phyloP scores from a whole-genome alignment of 768 basidiomycete species.

The Suillus alpinus region DNA sequence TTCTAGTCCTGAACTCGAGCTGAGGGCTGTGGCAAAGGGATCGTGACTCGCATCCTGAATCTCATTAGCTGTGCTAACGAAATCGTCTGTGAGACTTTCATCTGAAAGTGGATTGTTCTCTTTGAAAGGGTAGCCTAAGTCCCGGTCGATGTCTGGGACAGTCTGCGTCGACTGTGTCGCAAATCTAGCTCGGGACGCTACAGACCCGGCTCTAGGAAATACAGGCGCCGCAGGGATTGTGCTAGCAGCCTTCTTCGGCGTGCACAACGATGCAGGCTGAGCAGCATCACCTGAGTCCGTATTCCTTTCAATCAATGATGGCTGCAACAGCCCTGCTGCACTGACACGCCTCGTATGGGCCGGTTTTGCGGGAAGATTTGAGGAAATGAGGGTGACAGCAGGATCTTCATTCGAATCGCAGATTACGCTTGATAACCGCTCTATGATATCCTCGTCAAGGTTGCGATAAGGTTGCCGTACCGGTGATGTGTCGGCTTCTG shows the following conservation, averaged over 20 bases:
- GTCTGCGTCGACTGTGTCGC: constrained; percentile 9
- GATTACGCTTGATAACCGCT: constrained; percentile 20
- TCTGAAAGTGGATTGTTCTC: constrained; percentile 5
- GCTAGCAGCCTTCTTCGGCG: constrained; percentile 9
- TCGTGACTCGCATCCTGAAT: not conserved
- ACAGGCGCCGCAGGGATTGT: constrained; percentile 18
- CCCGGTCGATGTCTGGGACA: constrained; percentile 5
- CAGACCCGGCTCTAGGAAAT: constrained; percentile 17
- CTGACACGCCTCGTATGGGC: constrained; percentile 10
- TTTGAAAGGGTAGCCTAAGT: not conserved
- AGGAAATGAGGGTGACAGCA: not conserved
- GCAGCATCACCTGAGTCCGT: not conserved
- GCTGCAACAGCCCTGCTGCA: constrained; percentile 21
- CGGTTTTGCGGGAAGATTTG: constrained; percentile 5
- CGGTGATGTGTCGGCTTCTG: constrained; percentile 11
- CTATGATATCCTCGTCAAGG: constrained; percentile 20
- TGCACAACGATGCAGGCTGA: not conserved
- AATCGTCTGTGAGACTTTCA: not conserved
- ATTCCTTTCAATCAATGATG: constrained; percentile 10
- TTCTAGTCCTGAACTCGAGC: not conserved
- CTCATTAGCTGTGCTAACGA: not conserved
- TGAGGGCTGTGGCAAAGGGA: not conserved
- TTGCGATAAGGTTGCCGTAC: constrained; percentile 26
- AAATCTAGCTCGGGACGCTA: constrained; percentile 12
- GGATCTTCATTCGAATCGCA: constrained; percentile 15